Conservation (phyloP, 805 yeast species). For the Candida chilensis region DNA sequence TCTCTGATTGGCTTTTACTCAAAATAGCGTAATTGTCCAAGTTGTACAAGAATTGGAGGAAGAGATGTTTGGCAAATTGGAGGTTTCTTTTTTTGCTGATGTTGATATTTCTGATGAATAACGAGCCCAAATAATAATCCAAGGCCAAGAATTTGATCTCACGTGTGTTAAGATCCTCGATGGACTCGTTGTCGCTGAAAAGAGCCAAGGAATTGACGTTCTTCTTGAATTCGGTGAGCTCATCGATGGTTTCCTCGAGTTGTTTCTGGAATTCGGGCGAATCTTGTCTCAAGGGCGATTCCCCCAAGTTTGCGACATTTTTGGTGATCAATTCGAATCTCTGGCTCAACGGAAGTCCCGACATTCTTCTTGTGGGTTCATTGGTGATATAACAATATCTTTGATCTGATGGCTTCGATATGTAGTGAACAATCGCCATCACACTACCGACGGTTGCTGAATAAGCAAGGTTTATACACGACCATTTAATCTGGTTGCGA, state of each 20-base stretch:
- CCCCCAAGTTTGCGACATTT: conserved; percentile 5
- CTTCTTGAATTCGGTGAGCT: conserved; percentile 32
- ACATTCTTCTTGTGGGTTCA: too few relatives aligned
- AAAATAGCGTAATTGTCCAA: conserved; percentile 37
- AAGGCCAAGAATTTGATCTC: conserved; percentile 53
- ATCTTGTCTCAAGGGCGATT: conserved; percentile 25
- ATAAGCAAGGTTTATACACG: too few relatives aligned
- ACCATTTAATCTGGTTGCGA: too few relatives aligned
- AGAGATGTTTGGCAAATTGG: conserved; percentile 24
- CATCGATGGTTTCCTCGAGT: conserved; percentile 24
- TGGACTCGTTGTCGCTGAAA: conserved; percentile 63
- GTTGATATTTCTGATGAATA: conserved; percentile 13
- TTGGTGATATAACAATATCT: too few relatives aligned
- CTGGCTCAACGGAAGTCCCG: background rate
- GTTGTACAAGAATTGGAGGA: conserved; percentile 34
- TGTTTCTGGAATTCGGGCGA: conserved; percentile 26
- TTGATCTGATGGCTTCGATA: too few relatives aligned
- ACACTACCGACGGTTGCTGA: too few relatives aligned
- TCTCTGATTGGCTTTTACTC: conserved; percentile 20
- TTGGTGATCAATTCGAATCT: background rate
- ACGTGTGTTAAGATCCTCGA: conserved; percentile 60
- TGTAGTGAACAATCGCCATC: too few relatives aligned
- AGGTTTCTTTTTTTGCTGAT: conserved; percentile 16
- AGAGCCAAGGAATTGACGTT: conserved; percentile 40
- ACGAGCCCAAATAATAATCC: conserved; percentile 48